phyloP scores from a whole-genome alignment of 495 filamentous ascomycete genomes.

The Tricharina praecox region DNA sequence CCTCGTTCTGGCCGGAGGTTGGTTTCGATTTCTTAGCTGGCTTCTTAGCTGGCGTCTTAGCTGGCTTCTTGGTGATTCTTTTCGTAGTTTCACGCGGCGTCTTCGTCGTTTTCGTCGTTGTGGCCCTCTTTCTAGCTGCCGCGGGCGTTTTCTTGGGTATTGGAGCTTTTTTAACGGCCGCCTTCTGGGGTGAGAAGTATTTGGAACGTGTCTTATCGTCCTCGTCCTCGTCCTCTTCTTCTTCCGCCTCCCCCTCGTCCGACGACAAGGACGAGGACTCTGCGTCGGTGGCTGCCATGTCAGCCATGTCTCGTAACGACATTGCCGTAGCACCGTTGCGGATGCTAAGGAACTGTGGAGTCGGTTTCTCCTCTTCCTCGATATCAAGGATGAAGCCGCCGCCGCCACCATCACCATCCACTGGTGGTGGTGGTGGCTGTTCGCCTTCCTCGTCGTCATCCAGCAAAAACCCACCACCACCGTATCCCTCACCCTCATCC shows the following conservation, averaged over 20 bases:
- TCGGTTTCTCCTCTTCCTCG: conserved; percentile 8
- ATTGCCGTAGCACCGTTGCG: background rate
- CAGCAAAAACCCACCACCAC: conserved; percentile 4
- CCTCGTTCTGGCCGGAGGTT: background rate
- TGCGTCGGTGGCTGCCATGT: background rate
- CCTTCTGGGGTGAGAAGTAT: background rate
- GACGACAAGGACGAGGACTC: background rate
- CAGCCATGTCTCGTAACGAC: conserved; percentile 2
- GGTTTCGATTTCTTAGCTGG: background rate
- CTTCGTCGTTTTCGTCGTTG: too few relatives aligned
- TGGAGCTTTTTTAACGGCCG: background rate
- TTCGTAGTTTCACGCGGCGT: too few relatives aligned
- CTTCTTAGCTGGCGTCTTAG: too few relatives aligned
- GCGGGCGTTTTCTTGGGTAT: background rate
- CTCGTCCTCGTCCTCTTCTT: too few relatives aligned
- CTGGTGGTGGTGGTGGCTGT: conserved; percentile 10
- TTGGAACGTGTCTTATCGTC: background rate
- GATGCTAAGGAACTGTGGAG: background rate
- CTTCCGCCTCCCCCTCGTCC: background rate
- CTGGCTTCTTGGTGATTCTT: too few relatives aligned
- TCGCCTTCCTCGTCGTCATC: conserved; percentile 28
- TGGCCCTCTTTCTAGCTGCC: too few relatives aligned
- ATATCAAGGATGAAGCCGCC: conserved; percentile 12
- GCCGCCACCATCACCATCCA: conserved; percentile 15
- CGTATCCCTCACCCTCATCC: too few relatives aligned